Evolutionary conservation across 345 rosid species (phyloP).

Genomic region (Gossypium anomalum): DNA sequence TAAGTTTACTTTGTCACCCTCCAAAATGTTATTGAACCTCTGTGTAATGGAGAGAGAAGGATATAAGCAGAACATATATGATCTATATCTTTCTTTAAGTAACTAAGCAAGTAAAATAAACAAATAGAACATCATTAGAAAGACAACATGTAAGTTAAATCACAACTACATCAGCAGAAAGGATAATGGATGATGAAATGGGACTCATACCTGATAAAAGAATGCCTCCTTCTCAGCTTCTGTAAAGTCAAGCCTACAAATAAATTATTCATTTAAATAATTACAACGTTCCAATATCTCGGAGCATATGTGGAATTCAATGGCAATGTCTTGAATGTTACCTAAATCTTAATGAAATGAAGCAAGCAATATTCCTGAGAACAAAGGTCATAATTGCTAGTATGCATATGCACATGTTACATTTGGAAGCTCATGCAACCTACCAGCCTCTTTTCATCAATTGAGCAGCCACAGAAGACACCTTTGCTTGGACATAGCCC

Average conservation of each 20-base stretch:
- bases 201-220: conserved; percentile 61
- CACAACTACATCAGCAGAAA: background rate
- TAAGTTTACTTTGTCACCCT: conserved; percentile 2
- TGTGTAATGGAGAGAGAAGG: background rate
- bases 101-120: conserved; percentile 6
- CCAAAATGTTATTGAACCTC: conserved; percentile 1
- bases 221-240: conserved; percentile 75
- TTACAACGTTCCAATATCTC: background rate
- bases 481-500: conserved; percentile 82
- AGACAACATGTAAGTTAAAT: conserved; percentile 11
- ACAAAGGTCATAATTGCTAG: background rate
- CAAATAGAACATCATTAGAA: background rate
- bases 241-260: conserved; percentile 79
- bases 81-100: background rate
- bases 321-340: conserved; percentile 1
- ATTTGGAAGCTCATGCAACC: conserved; percentile 17
- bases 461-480: conserved; percentile 95
- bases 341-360: background rate
- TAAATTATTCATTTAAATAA: conserved; percentile 17
- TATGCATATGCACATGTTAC: background rate
- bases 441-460: conserved; percentile 98
- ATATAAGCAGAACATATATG: background rate
- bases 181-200: conserved; percentile 7
- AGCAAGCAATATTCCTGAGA: too few species aligned
- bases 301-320: background rate